Base-by-base conservation (phyloP, 2,329 filamentous ascomycete species). In the Aspergillus sp. region DNA sequence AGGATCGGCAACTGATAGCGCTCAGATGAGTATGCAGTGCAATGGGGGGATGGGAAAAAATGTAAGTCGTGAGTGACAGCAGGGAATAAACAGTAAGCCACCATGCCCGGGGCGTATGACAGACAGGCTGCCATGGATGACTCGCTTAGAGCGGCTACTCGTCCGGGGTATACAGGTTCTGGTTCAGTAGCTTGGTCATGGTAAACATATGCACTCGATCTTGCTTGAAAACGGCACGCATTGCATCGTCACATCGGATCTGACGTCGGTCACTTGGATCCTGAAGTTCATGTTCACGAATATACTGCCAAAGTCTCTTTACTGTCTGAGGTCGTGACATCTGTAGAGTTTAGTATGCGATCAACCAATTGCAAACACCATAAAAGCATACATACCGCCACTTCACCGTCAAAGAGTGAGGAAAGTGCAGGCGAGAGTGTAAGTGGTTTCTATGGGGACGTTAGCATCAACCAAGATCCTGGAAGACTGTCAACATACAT, bases 181-280 rank as follows among this genome's bases (percentile, higher is more conserved):
- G 83, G 52, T 87, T 88, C 7, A 97, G 81, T 10, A 95, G 80
- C 74, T 96, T 96, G 75, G 95, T 97, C 91, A 98, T 97, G 57
- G 88, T 90, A 69, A 98, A 98, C 93, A 98, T 98, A 69, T 97
- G 88, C 43, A 98, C 86, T 60, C 80, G 86, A 60, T 89, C 81
- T 61, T 86, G 80, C 67, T 94, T 94, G 73, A 98, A 98, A 5
- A 98, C 86, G 5, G 86, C 85, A 50, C 87, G 83, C 85, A 98
- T 85, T 57, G 81, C 82, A 27, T 94, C 88, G 68, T 98, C 93
- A 70, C 93, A 98, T 29, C 81, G 74, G 53, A 98, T 98, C 57
- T 95, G 88, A 26, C 93, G 86, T 67, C 90, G 91, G 72, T 98
- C 91, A 53, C 68, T 81, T 0, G 90, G 91, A 57, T 97, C 90